These are phyloP conservation scores for Niveomyces coronatus DNA, from an alignment of 2,329 filamentous ascomycete genomes.

Conservation along the genomic window DNA sequence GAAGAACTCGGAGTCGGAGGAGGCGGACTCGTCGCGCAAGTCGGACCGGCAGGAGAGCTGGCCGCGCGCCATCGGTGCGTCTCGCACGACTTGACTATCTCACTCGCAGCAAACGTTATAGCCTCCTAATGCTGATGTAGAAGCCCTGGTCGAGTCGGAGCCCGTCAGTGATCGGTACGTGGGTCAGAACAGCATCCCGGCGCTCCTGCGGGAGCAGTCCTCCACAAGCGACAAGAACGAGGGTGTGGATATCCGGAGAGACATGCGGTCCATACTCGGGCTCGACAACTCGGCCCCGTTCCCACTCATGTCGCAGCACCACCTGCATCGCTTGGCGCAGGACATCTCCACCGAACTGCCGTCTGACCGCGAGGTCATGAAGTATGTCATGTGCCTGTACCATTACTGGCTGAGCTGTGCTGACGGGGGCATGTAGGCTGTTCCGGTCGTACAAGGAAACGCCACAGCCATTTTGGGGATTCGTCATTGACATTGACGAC, in stretches of 20 bases:
- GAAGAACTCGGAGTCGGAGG: slow-evolving; percentile 23
- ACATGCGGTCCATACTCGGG: slow-evolving; percentile 56
- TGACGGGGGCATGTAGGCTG: slow-evolving; percentile 30
- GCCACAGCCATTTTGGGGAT: slow-evolving; percentile 57
- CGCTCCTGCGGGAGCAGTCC: slow-evolving; percentile 52
- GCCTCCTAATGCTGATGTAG: no score
- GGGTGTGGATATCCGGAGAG: slow-evolving; percentile 47
- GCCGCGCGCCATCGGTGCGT: slow-evolving; percentile 31
- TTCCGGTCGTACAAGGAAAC: slow-evolving; percentile 59
- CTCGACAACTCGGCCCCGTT: slow-evolving; percentile 57
- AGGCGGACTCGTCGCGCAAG: slow-evolving; percentile 22
- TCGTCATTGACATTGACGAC: slow-evolving; percentile 56
- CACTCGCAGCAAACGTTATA: background rate
- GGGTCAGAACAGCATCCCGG: slow-evolving; percentile 58
- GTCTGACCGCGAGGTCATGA: slow-evolving; percentile 56
- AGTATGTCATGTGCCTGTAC: slow-evolving; percentile 36
- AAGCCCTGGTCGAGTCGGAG: slow-evolving; percentile 44
- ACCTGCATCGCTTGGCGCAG: slow-evolving; percentile 47
- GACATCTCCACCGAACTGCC: slow-evolving; percentile 53
- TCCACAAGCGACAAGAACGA: slow-evolving; percentile 41
- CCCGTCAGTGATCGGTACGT: slow-evolving; percentile 49
- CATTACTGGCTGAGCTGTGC: background rate
- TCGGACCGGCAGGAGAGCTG: slow-evolving; percentile 30
- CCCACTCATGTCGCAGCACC: slow-evolving; percentile 54
- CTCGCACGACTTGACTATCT: background rate